phyloP scores from a whole-genome alignment of 2,329 filamentous ascomycete species.

The Paracorniculantispora psalliotae region DNA sequence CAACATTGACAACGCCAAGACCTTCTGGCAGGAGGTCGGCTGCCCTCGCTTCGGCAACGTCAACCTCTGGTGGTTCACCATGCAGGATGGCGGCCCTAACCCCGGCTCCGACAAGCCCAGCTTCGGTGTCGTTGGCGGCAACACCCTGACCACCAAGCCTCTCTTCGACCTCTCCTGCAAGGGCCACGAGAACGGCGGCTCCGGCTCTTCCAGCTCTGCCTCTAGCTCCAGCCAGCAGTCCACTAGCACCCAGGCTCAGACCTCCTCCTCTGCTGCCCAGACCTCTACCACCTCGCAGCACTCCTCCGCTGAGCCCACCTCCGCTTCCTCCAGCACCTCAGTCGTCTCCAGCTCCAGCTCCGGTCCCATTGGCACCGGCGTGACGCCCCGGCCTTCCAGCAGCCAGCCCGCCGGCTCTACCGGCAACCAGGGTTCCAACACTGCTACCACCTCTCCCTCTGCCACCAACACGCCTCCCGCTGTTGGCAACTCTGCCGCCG shows the following conservation, averaged over 20 bases:
- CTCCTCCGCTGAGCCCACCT: not conserved
- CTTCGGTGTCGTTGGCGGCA: conserved; percentile 63
- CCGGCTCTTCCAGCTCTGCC: conserved; percentile 16
- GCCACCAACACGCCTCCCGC: not conserved
- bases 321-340: conserved; percentile 19
- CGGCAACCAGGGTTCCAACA: not conserved
- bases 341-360: conserved; percentile 25
- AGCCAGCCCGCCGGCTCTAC: conserved; percentile 16
- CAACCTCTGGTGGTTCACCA: conserved; percentile 73
- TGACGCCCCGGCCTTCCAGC: not conserved
- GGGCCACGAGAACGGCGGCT: conserved; percentile 18
- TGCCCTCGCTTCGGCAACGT: conserved; percentile 62
- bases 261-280: not conserved
- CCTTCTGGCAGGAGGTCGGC: conserved; percentile 75
- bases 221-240: conserved; percentile 18
- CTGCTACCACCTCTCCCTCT: not conserved
- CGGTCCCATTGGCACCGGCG: conserved; percentile 17
- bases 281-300: not conserved
- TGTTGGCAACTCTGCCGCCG: conserved; percentile 16
- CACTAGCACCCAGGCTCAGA: conserved; percentile 12
- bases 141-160: conserved; percentile 45
- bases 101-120: conserved; percentile 51
- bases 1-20: conserved; percentile 62
- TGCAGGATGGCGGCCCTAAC: conserved; percentile 60
- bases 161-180: conserved; percentile 60